Evolutionary conservation across 805 yeast species (phyloP), one percentile per base, ranked within the genome.

Genomic region (Yamadazyma nakazawae): DNA sequence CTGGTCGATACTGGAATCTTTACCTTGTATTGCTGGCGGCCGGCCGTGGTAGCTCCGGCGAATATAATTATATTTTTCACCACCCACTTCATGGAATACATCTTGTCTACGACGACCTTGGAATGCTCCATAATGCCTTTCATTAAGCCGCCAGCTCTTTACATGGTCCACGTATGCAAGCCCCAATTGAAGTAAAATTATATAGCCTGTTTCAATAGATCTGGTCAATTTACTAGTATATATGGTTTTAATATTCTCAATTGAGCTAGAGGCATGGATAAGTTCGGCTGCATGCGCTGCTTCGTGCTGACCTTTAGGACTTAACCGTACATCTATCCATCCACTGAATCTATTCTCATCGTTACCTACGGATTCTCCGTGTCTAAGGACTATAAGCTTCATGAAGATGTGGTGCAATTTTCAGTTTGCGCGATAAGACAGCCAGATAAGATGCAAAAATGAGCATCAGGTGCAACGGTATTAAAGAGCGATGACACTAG

Each of bases 311-410:
- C 77, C 77, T 45, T 66, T 67, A 6, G 53, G 59, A 26, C 68
- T 59, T 17, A 72, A 59, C 26, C 72, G 68, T n/a, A 68, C 60
- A 48, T 72, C 77, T 19, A 72, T 66, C 77, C 77, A 72, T 12
- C 77, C 77, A 45, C 76, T 68, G 53, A 72, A 72, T 51, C 62
- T 66, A 54, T 68, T 70, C 40, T 66, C 73, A 41, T 70, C 68
- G 49, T 72, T 72, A 68, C 74, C 67, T 54, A 66, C 66, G 7
- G 71, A 64, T 49, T 71, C 75, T 36, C 77, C 77, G 53, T 72
- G 77, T 51, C 77, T 70, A 34, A 72, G 65, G 5, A 72, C 67
- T 14, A 72, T 66, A 38, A 72, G 61, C 48, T 67, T 67, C 50
- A 47, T 47, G 32, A 13, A 28, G 32, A 28, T 28, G 32, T 28